These are phyloP conservation scores for Hypericum androsaemum DNA, from an alignment of 345 rosid species.

Conservation along the genomic window DNA sequence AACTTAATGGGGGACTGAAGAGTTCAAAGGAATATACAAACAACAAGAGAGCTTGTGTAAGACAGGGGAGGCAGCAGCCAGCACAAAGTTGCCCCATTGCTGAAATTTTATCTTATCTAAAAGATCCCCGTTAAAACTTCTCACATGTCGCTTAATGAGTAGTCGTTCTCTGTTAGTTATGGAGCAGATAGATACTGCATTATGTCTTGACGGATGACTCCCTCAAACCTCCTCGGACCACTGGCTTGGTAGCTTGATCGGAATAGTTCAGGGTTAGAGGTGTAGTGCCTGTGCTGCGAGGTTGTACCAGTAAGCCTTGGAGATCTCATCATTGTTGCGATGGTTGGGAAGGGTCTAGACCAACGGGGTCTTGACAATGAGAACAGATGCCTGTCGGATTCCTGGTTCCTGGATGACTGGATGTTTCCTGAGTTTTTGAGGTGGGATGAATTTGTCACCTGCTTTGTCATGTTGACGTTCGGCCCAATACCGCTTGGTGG, in stretches of 20 bases:
- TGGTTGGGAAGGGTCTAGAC: slow-evolving; percentile 46
- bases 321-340: slow-evolving; percentile 52
- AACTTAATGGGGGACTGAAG: too few species aligned
- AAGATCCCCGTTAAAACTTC: too few species aligned
- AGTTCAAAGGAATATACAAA: too few species aligned
- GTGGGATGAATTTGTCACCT: slow-evolving; percentile 24
- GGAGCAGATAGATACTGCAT: slow-evolving; percentile 66
- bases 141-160: too few species aligned
- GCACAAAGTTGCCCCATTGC: too few species aligned
- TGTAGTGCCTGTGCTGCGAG: slow-evolving; percentile 53
- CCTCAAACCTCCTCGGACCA: slow-evolving; percentile 25
- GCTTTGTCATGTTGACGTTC: slow-evolving; percentile 32
- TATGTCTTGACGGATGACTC: slow-evolving; percentile 60
- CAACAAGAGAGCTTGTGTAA: too few species aligned
- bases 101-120: too few species aligned
- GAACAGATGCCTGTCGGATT: slow-evolving; percentile 46
- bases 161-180: slow-evolving; percentile 13
- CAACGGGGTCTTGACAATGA: slow-evolving; percentile 34
- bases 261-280: slow-evolving; percentile 14
- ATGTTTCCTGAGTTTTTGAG: slow-evolving; percentile 29
- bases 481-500: slow-evolving; percentile 18
- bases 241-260: slow-evolving; percentile 15
- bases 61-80: too few species aligned
- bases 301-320: slow-evolving; percentile 38
- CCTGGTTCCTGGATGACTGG: slow-evolving; percentile 30